Base-by-base conservation (phyloP, 2,329 filamentous ascomycete species). In the Exophiala aquamarina region DNA sequence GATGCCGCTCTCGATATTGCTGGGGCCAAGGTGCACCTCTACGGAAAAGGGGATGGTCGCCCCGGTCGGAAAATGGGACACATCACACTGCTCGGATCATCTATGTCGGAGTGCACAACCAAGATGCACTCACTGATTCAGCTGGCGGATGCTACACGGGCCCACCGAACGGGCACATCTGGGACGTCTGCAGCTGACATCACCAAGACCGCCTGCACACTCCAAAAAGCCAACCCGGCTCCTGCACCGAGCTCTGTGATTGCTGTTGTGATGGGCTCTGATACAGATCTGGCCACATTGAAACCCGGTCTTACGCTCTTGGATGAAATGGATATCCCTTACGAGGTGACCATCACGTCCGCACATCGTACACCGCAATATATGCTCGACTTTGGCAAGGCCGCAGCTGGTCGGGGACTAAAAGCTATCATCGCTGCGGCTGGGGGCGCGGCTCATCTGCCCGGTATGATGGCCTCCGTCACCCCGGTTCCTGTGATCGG, bases 31-130 rank as follows among this genome's bases (percentile, higher is more conserved):
- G 77, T 96, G 9, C 92, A 98, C 62, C 81, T 96, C 37, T 98
- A 98, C 70, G 91, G 91, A 61, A 97, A 97, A 70, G 81, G 80
- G 9, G 82, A 81, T 37, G 87, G 90, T 19, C 88, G 90, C 59
- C 89, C 88, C 3, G 86, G 89, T 26, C 84, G 93, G 36, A 98
- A 97, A 69, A 97, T 97, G 72, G 92, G 92, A 9, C 93, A 98
- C 66, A 82, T 98, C 58, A 97, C 91, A 1, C 71, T 95, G 29
- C 87, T 87, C 2, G 83, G 83, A 1, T 74, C 79, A 10, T 82
- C 80, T 0, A 82, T 91, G 63, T 71, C 78, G 29, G 77, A 84
- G 59, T 82, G 86, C n/a, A 81, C 87, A 63, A 73, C 77, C 13
- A 77, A 84, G 11, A 80, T 86, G 29, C 81, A 86, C 41, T 83